Base-by-base conservation (phyloP, 768 basidiomycete species). In the Pisolithus microcarpus region DNA sequence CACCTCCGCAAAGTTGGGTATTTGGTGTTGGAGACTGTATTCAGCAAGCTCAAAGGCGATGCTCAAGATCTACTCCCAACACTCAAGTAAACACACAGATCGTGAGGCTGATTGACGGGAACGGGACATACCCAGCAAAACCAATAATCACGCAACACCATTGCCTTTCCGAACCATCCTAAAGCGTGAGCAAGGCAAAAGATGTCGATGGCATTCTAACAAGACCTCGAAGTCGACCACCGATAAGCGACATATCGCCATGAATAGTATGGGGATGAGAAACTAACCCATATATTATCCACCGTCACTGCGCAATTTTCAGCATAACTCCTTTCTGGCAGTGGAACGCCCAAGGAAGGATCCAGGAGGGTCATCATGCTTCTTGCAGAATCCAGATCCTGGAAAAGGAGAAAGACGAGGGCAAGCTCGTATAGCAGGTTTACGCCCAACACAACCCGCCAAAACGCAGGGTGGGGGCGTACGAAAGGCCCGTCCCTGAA, bases 101-200 rank as follows among this genome's bases (percentile, higher is more conserved):
- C 44, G 6, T 16, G 37, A 38, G 37, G 50, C 31, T 13, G 38
- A 42, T 50, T 47, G 37, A 43, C 54, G 9, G 21, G 52, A 46
- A 43, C 40, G 4, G 23, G 36, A 67, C 72, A 52, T 60, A 90
- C 89, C 89, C 91, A 92, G 61, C 91, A 92, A 62, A 91, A 92
- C 90, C 90, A 92, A 61, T 93, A 92, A 61, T 93, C 91, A 21
- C 91, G 80, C 61, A 93, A 67, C 58, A 93, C 85, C 76, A 92
- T 78, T 4, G 91, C 90, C 66, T 93, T 93, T 39, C 90, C 89
- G 64, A 90, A 92, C 90, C 90, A 93, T 5, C 90, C 90, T 44
- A 92, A 64, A 37, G 88, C 71, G 64, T 93, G 90, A 26, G 90
- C 90, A 16, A 92, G 57, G 60, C 89, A 91, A 64, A 93, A 93